These are phyloP conservation scores for Salvia rosmarinus DNA, from an alignment of 257 asterid species.

Conservation along the genomic window DNA sequence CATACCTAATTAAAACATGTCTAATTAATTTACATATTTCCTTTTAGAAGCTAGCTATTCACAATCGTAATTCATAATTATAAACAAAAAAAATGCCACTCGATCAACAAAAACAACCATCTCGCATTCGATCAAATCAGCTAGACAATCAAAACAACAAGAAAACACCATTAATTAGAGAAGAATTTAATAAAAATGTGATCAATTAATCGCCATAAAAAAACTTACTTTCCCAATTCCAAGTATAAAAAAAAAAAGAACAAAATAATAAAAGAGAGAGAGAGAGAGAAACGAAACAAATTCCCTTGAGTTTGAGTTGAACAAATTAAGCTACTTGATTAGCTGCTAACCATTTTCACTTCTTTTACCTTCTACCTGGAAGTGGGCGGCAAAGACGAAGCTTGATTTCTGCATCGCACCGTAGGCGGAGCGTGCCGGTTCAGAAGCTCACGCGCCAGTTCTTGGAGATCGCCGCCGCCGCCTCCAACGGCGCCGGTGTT, in stretches of 20 bases:
- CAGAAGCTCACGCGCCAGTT: conserved; percentile 76
- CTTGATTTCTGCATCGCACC: conserved; percentile 54
- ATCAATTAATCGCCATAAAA: conserved; percentile 23
- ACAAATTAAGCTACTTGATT: conserved; percentile 25
- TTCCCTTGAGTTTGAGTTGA: conserved; percentile 23
- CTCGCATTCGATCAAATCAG: background rate
- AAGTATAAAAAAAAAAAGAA: conserved; percentile 5
- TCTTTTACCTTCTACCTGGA: conserved; percentile 31
- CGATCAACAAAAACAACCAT: too few relatives aligned
- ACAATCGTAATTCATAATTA: too few relatives aligned
- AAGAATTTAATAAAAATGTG: conserved; percentile 8
- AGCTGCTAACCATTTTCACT: conserved; percentile 5
- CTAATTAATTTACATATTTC: too few relatives aligned
- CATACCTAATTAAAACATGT: too few relatives aligned
- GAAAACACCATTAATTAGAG: background rate
- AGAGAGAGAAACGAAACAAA: conserved; percentile 9
- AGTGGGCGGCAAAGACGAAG: conserved; percentile 39
- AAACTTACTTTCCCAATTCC: conserved; percentile 10
- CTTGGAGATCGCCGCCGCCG: conserved; percentile 80
- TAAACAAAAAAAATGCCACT: too few relatives aligned
- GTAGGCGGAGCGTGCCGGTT: conserved; percentile 59
- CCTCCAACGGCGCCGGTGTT: conserved; percentile 30
- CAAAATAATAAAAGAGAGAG: background rate
- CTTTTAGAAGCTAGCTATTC: too few relatives aligned
- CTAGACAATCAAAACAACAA: background rate